Percentiles rank a stretch among this genome's conserved stretches.
phyloP scores from a whole-genome alignment of 2,329 filamentous ascomycete genomes.

The Ophiostoma sp. region DNA sequence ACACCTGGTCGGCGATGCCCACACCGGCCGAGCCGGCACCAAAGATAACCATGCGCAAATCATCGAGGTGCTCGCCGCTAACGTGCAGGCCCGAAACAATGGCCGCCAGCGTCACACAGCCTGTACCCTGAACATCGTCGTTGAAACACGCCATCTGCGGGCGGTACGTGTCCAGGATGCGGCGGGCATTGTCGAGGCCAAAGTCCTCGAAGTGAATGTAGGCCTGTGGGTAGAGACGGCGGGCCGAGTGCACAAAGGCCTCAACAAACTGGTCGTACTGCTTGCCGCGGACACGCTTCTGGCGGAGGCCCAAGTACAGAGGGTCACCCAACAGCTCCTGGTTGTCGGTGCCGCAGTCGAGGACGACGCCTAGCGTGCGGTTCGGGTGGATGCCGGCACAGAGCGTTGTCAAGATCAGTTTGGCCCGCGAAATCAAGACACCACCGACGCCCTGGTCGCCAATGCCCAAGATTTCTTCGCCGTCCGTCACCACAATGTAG shows the following conservation, averaged over 20 bases:
- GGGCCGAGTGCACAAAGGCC: constrained; percentile 67
- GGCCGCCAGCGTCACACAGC: constrained; percentile 81
- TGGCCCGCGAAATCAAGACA: constrained; percentile 81
- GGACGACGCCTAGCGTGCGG: constrained; percentile 73
- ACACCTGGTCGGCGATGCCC: constrained; percentile 82
- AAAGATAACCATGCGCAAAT: constrained; percentile 73
- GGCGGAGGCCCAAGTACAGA: constrained; percentile 73
- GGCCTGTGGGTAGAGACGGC: constrained; percentile 71
- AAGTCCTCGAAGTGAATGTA: constrained; percentile 93
- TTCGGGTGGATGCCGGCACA: constrained; percentile 86
- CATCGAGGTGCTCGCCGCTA: constrained; percentile 62
- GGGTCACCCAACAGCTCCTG: constrained; percentile 71
- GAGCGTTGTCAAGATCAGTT: constrained; percentile 77
- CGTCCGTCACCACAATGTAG: constrained; percentile 70
- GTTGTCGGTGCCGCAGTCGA: constrained; percentile 87
- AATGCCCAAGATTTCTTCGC: constrained; percentile 78
- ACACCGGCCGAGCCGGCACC: constrained; percentile 80
- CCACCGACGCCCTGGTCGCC: constrained; percentile 86
- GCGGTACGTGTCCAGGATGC: constrained; percentile 74
- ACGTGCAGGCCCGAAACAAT: constrained; percentile 76
- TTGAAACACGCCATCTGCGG: constrained; percentile 81
- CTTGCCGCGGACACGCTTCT: constrained; percentile 66
- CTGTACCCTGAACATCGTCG: constrained; percentile 79
- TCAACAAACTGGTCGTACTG: constrained; percentile 77
- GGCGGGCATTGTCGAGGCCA: constrained; percentile 70